Evolutionary conservation across 176 grass and related monocot species (phyloP), one percentile per base, ranked within the genome.

Genomic region (Canna indica): DNA sequence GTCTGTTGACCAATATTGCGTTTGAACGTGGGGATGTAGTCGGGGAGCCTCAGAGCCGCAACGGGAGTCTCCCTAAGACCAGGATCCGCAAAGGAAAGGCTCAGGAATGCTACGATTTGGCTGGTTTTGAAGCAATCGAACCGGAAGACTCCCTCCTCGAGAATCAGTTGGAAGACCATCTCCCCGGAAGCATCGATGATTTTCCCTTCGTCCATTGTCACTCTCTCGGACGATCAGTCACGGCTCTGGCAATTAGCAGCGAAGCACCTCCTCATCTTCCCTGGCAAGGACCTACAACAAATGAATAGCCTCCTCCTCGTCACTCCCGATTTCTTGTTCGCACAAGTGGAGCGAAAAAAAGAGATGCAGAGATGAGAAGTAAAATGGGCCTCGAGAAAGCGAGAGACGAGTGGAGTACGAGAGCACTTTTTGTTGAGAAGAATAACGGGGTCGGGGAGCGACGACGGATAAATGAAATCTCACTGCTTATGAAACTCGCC

Each of bases 131-230:
- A 89, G 71, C 83, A 83, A 81, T 96, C 92, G 76, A 89, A 96
- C 29, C 92, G 80, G 81, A 91, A 96, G 38, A 96, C 85, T 5
- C 88, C 88, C 10, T 83, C 81, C 80, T 87, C 88, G 12, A 96
- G 79, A 32, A 91, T 73, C 27, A 71, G 88, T 54, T 36, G 1
- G 70, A 87, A 96, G 31, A 41, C 71, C 92, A 87, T 87, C 47
- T 75, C 42, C 69, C 58, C 80, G n/a, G 31, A 52, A 1, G 61
- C 42, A 4, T 9, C 26, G 27, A 2, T 7, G n/a, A n/a, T n/a
- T n/a, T n/a, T n/a, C n/a, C n/a, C n/a, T n/a, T 68, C 66, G 20
- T 62, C 77, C 47, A 73, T 62, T 11, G 33, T 16, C 33, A 39
- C 18, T 7, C 41, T 44, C 41, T 22, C 35, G 39, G 33, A 17